Conservation (phyloP, 2,329 filamentous ascomycete genomes). For the Grosmannia serpens region DNA sequence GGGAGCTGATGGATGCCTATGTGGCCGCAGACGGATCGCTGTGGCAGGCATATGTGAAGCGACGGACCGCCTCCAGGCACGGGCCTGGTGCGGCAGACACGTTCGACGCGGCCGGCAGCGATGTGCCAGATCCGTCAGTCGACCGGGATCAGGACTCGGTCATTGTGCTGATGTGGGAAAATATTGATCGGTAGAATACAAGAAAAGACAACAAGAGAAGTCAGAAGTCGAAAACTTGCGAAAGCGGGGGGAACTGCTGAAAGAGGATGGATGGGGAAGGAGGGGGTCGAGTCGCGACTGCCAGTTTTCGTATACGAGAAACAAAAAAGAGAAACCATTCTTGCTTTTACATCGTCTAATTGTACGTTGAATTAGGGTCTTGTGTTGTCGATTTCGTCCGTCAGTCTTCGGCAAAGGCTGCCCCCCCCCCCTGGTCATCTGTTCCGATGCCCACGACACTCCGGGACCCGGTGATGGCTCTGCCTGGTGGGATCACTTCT, state of each 20-base stretch:
- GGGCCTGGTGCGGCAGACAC: background rate
- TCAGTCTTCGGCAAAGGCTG: too few relatives aligned
- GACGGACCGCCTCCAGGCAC: constrained; percentile 2
- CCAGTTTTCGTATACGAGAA: too few relatives aligned
- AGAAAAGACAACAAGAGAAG: background rate
- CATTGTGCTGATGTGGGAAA: constrained; percentile 29
- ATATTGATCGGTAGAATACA: background rate
- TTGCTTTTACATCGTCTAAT: too few relatives aligned
- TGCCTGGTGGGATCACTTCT: too few relatives aligned
- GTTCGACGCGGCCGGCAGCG: constrained; percentile 10
- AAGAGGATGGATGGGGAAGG: background rate
- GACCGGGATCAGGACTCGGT: constrained; percentile 22
- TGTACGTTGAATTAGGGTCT: too few relatives aligned
- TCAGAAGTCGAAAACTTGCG: background rate
- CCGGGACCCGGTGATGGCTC: too few relatives aligned
- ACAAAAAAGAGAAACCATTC: too few relatives aligned
- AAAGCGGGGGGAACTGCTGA: background rate
- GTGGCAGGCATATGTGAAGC: constrained; percentile 35
- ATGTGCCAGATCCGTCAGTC: too few relatives aligned
- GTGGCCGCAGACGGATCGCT: constrained; percentile 24
- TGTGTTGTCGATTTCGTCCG: too few relatives aligned
- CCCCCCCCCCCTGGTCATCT: too few relatives aligned
- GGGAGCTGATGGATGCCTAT: constrained; percentile 28
- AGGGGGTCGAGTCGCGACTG: background rate
- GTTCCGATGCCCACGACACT: too few relatives aligned